Percentiles rank a stretch among this genome's conserved stretches.
Conservation (phyloP, 2,329 filamentous ascomycete genomes). For the Tympanopsis confertula region DNA sequence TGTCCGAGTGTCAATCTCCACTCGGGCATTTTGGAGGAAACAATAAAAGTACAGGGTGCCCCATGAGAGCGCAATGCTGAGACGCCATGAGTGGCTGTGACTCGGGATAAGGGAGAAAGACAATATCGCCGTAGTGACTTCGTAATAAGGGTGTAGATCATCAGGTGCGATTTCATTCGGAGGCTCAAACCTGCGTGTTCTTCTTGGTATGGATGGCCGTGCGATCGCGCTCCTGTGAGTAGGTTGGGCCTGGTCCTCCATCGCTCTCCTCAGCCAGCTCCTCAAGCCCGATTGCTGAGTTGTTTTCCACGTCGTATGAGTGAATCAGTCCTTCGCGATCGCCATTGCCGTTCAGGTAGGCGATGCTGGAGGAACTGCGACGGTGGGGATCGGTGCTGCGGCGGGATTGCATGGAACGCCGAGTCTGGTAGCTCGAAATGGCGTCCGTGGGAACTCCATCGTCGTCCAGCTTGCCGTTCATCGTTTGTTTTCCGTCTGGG, state of each 20-base stretch:
- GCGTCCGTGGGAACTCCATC: constrained; percentile 52
- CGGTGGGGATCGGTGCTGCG: constrained; percentile 35
- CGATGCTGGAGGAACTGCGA: constrained; percentile 30
- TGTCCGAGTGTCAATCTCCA: too few species aligned
- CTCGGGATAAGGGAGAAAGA: too few species aligned
- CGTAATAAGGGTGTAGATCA: too few species aligned
- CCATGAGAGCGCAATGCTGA: too few species aligned
- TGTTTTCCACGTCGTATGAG: constrained; percentile 44
- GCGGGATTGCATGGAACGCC: constrained; percentile 48
- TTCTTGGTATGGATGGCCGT: too few species aligned
- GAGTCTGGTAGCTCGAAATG: constrained; percentile 45
- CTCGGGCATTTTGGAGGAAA: too few species aligned
- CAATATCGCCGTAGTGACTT: too few species aligned
- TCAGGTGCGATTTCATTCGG: too few species aligned
- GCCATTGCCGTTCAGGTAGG: constrained; percentile 26
- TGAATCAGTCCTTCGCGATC: constrained; percentile 47
- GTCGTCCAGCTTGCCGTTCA: constrained; percentile 34
- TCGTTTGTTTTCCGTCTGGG: constrained; percentile 38
- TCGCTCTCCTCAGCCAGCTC: constrained; percentile 44
- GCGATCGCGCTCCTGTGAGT: too few species aligned
- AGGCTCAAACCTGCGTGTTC: too few species aligned
- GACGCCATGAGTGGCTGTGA: too few species aligned
- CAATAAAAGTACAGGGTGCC: too few species aligned
- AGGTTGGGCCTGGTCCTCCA: constrained; percentile 12
- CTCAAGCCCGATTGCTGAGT: constrained; percentile 37